Percentiles rank a stretch among this genome's conserved stretches.
Conservation (phyloP, 139 green algal genomes). For the Tetraselmis striata region DNA sequence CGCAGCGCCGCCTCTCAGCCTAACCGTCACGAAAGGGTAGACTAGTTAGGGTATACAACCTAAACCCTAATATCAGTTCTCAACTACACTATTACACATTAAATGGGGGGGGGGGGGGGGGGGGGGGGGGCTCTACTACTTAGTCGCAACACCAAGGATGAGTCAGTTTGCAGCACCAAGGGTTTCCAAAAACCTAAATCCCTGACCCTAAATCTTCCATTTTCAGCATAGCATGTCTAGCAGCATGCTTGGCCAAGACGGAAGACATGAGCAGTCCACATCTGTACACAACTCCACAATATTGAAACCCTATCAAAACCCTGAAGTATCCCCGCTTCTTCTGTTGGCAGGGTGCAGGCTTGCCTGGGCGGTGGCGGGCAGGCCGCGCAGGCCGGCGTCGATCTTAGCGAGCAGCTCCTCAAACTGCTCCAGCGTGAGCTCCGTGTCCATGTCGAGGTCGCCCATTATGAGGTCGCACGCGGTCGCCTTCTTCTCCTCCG, state of each 20-base stretch:
- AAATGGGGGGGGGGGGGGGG: no score
- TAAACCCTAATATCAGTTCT: not conserved
- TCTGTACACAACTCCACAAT: not conserved
- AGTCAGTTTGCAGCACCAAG: no score
- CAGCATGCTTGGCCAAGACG: constrained; percentile 1
- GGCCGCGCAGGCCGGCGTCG: constrained; percentile 54
- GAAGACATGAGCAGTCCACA: not conserved
- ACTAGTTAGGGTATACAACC: not conserved
- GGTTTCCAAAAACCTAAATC: not conserved
- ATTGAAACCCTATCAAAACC: not conserved
- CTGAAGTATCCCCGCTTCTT: no score
- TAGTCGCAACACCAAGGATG: no score
- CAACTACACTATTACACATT: no score
- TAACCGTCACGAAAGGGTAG: not conserved
- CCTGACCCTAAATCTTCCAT: not conserved
- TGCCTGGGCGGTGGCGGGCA: constrained; percentile 75
- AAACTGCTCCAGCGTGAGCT: constrained; percentile 65
- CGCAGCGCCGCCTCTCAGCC: not conserved
- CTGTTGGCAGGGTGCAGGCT: not conserved
- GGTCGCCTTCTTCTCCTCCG: not conserved
- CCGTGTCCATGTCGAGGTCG: constrained; percentile 25
- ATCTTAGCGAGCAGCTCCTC: constrained; percentile 62
- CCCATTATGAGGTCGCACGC: constrained; percentile 12
- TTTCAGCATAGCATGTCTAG: not conserved
- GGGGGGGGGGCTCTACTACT: no score